Evolutionary conservation across 192 early-diverging fungal genomes (phyloP), one percentile per base, ranked within the genome.

Genomic region (Powellomyces hirtus): DNA sequence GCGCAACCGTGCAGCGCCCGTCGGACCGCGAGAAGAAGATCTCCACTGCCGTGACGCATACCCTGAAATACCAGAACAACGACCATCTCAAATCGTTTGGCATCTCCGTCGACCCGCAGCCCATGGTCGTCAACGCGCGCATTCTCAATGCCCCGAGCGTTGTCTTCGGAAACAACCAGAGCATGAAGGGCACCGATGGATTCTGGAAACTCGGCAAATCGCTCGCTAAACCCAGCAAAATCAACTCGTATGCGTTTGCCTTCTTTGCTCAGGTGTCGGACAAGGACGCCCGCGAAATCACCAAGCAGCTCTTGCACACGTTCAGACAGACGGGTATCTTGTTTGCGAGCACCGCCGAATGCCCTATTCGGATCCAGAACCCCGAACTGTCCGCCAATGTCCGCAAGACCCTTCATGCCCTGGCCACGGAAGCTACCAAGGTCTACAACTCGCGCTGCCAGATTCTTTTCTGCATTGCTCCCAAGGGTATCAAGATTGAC

Each of bases 61-160:
- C 45, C 0, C 62, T 93, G 6, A 72, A 79, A 36, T 86, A 90
- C 74, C 70, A 78, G 13, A 74, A 73, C 24, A 89, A 90, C 67
- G 83, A 84, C 0, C 84, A 87, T 59, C 42, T 92, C 37, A 63
- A 83, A 33, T 74, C 84, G 8, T 93, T 93, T 72, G 74, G 74
- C 8, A 11, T 79, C n/a, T 20, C 29, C 24, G 71, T 79, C 29
- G 70, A 49, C 33, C 24, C 77, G 20, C 38, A 68, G 5, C 52
- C 59, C 40, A 76, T 62, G 49, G 38, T 49, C 6, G 52, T 75
- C 10, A 38, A 45, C 61, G 84, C 89, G 27, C 90, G 91, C 37
- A 77, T 92, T 26, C 66, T 94, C 14, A 85, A 81, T 4, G 66
- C 88, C 0, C 94, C 94, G 5, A 86, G 71, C 16, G 78, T 95